These are phyloP conservation scores for Sporothrix variecibatus DNA, from an alignment of 2,329 filamentous ascomycete species.

Conservation along the genomic window DNA sequence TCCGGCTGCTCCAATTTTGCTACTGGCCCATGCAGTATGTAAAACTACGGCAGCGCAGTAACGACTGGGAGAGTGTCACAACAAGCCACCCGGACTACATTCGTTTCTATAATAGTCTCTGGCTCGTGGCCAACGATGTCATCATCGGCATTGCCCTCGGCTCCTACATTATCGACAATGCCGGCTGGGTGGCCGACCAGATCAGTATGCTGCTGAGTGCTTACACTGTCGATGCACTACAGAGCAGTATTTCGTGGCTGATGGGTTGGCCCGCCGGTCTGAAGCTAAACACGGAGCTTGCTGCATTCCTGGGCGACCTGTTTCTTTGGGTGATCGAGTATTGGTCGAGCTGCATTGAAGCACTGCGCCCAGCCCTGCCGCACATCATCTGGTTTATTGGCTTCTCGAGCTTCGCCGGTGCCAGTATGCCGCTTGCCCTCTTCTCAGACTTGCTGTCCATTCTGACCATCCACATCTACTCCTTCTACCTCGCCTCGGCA, in stretches of 20 bases:
- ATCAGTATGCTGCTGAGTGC: conserved; percentile 73
- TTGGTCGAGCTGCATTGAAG: conserved; percentile 81
- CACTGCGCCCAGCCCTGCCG: conserved; percentile 78
- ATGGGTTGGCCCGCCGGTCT: conserved; percentile 94
- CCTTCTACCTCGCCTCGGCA: conserved; percentile 94
- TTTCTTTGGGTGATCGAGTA: conserved; percentile 99
- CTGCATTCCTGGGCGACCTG: conserved; percentile 88
- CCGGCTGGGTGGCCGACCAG: conserved; percentile 76
- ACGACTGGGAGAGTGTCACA: conserved; percentile 93
- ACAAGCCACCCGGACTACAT: conserved; percentile 97
- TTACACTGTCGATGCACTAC: conserved; percentile 87
- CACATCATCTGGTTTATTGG: conserved; percentile 89
- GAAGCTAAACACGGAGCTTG: conserved; percentile 92
- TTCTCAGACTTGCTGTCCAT: conserved; percentile 92
- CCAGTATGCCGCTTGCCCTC: conserved; percentile 93
- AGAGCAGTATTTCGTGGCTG: conserved; percentile 88
- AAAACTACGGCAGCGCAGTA: conserved; percentile 83
- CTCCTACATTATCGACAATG: conserved; percentile 96
- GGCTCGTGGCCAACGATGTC: conserved; percentile 97
- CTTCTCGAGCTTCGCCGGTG: conserved; percentile 91
- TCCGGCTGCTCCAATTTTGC: conserved; percentile 94
- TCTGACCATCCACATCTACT: conserved; percentile 94
- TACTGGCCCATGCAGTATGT: conserved; percentile 98
- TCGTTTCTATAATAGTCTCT: conserved; percentile 96
- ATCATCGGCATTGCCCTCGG: conserved; percentile 97